Evolutionary conservation across 495 filamentous ascomycete species (phyloP).

Genomic region (Lichina pygmaea): DNA sequence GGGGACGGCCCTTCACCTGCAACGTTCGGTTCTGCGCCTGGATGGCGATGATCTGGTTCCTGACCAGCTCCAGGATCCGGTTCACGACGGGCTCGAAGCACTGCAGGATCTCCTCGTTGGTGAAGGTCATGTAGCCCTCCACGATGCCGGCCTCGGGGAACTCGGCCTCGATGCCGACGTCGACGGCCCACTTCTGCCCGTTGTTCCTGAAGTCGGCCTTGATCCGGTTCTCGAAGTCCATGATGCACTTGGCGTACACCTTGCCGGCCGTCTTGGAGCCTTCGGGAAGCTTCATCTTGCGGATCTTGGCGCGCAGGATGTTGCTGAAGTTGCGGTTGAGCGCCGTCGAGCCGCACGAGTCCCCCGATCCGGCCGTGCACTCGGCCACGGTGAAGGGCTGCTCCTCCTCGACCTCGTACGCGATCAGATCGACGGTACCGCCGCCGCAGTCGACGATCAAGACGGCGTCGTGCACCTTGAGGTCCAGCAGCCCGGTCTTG

Average conservation of each 20-base stretch:
- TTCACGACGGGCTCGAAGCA: conserved; percentile 60
- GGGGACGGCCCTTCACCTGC: conserved; percentile 24
- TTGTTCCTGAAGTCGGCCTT: conserved; percentile 65
- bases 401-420: conserved; percentile 53
- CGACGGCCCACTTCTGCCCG: conserved; percentile 52
- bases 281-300: conserved; percentile 54
- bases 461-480: conserved; percentile 48
- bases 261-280: conserved; percentile 47
- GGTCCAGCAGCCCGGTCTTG: conserved; percentile 43
- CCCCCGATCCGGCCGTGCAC: conserved; percentile 48
- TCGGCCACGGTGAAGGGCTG: conserved; percentile 48
- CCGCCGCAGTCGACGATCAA: conserved; percentile 54
- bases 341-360: conserved; percentile 48
- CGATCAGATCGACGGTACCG: conserved; percentile 51
- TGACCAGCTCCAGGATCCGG: conserved; percentile 42
- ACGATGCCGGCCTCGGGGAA: conserved; percentile 53
- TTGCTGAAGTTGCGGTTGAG: conserved; percentile 54
- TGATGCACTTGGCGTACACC: conserved; percentile 56
- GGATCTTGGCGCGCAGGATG: conserved; percentile 46
- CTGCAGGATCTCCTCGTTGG: conserved; percentile 52
- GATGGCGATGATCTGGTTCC: conserved; percentile 56
- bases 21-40: conserved; percentile 45
- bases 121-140: conserved; percentile 63
- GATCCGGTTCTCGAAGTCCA: conserved; percentile 59
- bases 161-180: conserved; percentile 51